phyloP scores from a whole-genome alignment of 2,329 filamentous ascomycete species.

The Phialophora tarda region DNA sequence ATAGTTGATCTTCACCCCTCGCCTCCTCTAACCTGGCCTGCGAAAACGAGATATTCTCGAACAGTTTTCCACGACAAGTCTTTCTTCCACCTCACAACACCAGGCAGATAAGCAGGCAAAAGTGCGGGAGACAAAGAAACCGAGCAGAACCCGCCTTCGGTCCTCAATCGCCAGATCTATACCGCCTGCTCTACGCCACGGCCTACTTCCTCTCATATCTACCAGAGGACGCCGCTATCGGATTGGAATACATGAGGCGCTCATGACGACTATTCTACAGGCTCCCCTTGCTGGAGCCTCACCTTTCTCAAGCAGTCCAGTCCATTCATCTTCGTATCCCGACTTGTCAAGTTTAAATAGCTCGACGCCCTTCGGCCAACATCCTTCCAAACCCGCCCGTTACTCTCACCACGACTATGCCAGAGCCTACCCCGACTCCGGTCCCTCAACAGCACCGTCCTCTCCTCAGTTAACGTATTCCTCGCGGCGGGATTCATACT shows the following conservation, averaged over 20 bases:
- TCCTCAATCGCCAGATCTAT: neutral
- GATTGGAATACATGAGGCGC: slow-evolving; percentile 30
- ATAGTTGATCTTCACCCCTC: slow-evolving; percentile 5
- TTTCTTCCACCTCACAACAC: neutral
- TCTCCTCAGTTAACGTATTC: slow-evolving; percentile 47
- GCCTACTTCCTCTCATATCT: slow-evolving; percentile 1
- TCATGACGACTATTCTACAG: slow-evolving; percentile 48
- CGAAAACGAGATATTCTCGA: slow-evolving; percentile 9
- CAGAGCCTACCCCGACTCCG: slow-evolving; percentile 41
- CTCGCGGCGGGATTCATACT: slow-evolving; percentile 44
- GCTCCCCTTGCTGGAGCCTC: slow-evolving; percentile 43
- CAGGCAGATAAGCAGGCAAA: neutral
- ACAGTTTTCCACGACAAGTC: neutral
- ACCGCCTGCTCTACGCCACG: neutral
- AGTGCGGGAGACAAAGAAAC: slow-evolving; percentile 4
- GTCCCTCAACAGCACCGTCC: slow-evolving; percentile 47
- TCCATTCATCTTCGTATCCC: slow-evolving; percentile 40
- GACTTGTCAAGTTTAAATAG: slow-evolving; percentile 32
- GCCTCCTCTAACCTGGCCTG: slow-evolving; percentile 6
- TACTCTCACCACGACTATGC: slow-evolving; percentile 34
- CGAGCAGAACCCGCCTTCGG: neutral
- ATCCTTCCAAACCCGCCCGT: slow-evolving; percentile 19
- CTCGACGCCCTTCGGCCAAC: slow-evolving; percentile 28
- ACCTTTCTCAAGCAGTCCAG: slow-evolving; percentile 43
- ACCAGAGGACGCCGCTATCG: neutral